Base-by-base conservation (phyloP, 352 stramenopile species). In the Thraustochytrium sp. region DNA sequence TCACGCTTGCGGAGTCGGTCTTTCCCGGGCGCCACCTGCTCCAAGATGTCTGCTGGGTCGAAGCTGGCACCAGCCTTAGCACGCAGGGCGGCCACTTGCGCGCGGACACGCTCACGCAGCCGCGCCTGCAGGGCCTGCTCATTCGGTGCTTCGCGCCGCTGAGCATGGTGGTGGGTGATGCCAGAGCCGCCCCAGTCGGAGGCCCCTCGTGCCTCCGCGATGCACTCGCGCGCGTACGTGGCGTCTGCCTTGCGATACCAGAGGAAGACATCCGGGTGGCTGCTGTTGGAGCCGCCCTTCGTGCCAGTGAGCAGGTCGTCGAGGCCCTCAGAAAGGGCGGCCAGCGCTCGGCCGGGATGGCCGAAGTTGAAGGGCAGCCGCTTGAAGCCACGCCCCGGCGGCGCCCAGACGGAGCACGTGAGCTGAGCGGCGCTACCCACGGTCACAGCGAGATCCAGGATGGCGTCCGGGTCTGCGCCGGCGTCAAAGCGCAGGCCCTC, bases 191-290 rank as follows among this genome's bases (percentile, higher is more conserved):
- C n/a, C n/a, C n/a, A n/a, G n/a, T n/a, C n/a, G n/a, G 40, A 37
- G 31, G 8, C 37, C 42, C 9, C 40, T 37, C n/a, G 23, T 49
- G 31, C 56, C 51, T 59, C 3, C 13, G 29, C 26, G 13, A 82
- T 36, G n/a, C 42, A 31, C 36, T 82, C 74, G n/a, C 74, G 74
- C 42, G 74, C 31, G 54, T 82, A 82, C 11, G 74, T 82, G 5
- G 37, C 13, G 74, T 82, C 74, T 38, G 40, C 40, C 36, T 82
- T 82, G 37, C 74, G 48, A 36, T 82, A 82, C 74, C 74, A 82
- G 0, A 82, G 29, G 38, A 82, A 82, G 9, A n/a, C n/a, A n/a
- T n/a, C n/a, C n/a, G n/a, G n/a, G n/a, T n/a, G n/a, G n/a, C n/a
- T n/a, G n/a, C n/a, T n/a, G n/a, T n/a, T n/a, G n/a, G n/a, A n/a